A percentile compares a stretch with the other conserved stretches of the same genome.
Conservation (phyloP, 257 asterid species). For the Cinchona pubescens region DNA sequence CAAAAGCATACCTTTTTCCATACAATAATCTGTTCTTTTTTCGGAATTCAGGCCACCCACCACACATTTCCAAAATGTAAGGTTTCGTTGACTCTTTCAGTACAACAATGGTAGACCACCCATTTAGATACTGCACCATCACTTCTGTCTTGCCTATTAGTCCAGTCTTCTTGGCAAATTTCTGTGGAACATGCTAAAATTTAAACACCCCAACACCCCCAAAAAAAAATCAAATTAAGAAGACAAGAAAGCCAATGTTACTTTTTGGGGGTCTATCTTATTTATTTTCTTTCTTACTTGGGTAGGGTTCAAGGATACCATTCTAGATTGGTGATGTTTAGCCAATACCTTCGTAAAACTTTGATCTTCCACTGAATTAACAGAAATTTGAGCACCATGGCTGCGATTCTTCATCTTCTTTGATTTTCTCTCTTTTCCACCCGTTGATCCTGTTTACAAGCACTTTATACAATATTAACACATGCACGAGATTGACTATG, state of each 20-base stretch:
- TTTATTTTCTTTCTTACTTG: too few relatives aligned
- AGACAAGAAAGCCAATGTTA: background rate
- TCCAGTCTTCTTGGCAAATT: slow-evolving; percentile 16
- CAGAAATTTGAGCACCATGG: background rate
- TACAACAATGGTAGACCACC: slow-evolving; percentile 8
- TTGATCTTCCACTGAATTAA: background rate
- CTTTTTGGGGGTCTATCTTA: too few relatives aligned
- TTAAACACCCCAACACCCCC: too few relatives aligned
- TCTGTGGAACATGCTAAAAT: slow-evolving; percentile 12
- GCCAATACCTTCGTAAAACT: slow-evolving; percentile 1
- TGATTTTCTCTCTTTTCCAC: background rate
- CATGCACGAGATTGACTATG: too few relatives aligned
- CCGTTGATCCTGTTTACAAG: too few relatives aligned
- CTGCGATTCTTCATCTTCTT: background rate
- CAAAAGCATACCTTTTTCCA: slow-evolving; percentile 22
- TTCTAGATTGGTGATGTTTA: background rate
- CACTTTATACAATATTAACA: too few relatives aligned
- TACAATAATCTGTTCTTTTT: background rate
- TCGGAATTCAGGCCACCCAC: slow-evolving; percentile 27
- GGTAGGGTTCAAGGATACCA: slow-evolving; percentile 10
- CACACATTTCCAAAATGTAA: slow-evolving; percentile 6
- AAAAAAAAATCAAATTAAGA: background rate
- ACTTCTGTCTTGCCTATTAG: slow-evolving; percentile 3
- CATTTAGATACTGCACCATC: slow-evolving; percentile 14
- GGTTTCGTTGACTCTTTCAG: background rate